Percentiles rank a stretch among this genome's conserved stretches.
Evolutionary conservation across 2,329 filamentous ascomycete species (phyloP).

Genomic region (Pseudocercospora pini-densiflorae): DNA sequence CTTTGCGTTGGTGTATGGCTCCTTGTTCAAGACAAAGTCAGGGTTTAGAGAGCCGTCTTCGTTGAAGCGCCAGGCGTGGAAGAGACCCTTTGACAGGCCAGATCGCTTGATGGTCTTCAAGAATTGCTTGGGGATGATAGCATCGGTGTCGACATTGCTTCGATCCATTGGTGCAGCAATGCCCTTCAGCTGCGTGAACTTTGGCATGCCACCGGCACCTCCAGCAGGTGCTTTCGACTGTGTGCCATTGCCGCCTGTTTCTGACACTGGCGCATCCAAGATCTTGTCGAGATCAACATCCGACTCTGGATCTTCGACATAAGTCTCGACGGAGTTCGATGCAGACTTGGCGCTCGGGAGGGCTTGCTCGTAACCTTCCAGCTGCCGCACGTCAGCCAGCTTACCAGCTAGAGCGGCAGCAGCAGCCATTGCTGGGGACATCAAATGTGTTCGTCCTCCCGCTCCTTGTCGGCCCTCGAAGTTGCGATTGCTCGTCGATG

Average conservation of each 20-base stretch:
- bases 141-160: conserved; percentile 96
- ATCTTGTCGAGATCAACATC: conserved; percentile 69
- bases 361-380: conserved; percentile 61
- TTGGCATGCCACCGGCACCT: conserved; percentile 70
- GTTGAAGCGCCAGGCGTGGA: conserved; percentile 81
- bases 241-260: conserved; percentile 63
- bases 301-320: conserved; percentile 61
- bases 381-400: conserved; percentile 86
- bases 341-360: conserved; percentile 48
- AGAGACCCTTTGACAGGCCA: conserved; percentile 84
- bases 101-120: conserved; percentile 99
- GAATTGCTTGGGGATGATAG: conserved; percentile 99
- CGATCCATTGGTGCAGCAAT: conserved; percentile 86
- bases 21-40: conserved; percentile 87
- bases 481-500: conserved; percentile 94
- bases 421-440: conserved; percentile 97
- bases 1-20: conserved; percentile 81
- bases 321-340: conserved; percentile 61
- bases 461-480: conserved; percentile 97
- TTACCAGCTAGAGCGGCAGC: conserved; percentile 88
- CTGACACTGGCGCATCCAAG: conserved; percentile 62
- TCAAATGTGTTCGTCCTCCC: conserved; percentile 86
- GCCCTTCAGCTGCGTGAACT: conserved; percentile 83
- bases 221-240: conserved; percentile 52
- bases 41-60: conserved; percentile 71